phyloP scores from a whole-genome alignment of 106 monocot species.

The Dioscorea zingiberensis region DNA sequence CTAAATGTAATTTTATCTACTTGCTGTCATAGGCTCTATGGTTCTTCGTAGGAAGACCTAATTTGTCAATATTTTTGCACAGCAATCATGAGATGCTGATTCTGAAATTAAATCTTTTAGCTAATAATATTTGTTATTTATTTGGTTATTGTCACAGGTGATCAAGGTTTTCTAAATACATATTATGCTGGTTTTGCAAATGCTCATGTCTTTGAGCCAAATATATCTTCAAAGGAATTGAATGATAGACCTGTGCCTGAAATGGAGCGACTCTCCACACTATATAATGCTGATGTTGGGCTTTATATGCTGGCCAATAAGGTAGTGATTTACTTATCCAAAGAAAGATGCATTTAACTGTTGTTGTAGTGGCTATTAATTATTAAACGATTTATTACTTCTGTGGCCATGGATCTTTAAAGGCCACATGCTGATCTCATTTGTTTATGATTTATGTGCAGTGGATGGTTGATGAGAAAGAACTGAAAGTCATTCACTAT shows the following conservation, averaged over 20 bases:
- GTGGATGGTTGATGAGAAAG: slow-evolving; percentile 99
- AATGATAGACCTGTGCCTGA: slow-evolving; percentile 49
- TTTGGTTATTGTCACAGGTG: slow-evolving; percentile 61
- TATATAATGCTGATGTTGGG: slow-evolving; percentile 99
- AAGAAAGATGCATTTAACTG: too few species aligned
- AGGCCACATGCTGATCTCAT: neutral
- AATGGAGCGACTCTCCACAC: slow-evolving; percentile 83
- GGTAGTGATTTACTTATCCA: slow-evolving; percentile 26
- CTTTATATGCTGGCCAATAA: slow-evolving; percentile 99
- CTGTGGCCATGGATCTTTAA: too few species aligned
- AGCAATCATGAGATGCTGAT: too few species aligned
- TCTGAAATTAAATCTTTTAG: too few species aligned
- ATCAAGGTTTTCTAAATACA: slow-evolving; percentile 98
- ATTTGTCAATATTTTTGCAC: too few species aligned
- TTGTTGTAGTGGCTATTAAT: too few species aligned
- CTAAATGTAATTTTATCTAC: too few species aligned
- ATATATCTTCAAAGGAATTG: slow-evolving; percentile 29
- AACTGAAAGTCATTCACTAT: slow-evolving; percentile 90
- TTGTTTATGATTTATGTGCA: slow-evolving; percentile 21
- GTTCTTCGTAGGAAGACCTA: too few species aligned
- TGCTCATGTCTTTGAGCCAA: slow-evolving; percentile 86
- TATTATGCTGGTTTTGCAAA: slow-evolving; percentile 86
- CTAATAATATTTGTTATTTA: neutral
- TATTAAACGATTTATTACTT: too few species aligned
- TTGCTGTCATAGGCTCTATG: too few species aligned